Base-by-base conservation (phyloP, 1,139 yeast species). In the Kazachstania sp. region DNA sequence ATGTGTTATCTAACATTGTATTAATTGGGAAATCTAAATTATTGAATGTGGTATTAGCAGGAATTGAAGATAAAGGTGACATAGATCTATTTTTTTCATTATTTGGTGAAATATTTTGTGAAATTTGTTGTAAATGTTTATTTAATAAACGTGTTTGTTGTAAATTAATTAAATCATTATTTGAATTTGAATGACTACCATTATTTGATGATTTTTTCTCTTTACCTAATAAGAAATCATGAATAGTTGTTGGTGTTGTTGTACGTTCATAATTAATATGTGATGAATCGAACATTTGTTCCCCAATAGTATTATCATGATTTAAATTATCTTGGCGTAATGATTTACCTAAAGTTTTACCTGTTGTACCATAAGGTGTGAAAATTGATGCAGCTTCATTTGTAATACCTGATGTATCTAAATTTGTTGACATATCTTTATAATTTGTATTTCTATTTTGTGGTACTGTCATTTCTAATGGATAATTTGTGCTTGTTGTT, bases 221-320 rank as follows among this genome's bases (percentile, higher is more conserved):
- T 15, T 32, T 32, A 7, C 36, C 36, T n/a, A 32, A 26, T 15
- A 45, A 28, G 28, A 47, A 47, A 20, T 47, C 50, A 20, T 47
- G 41, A 18, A 47, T 28, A 3, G 48, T 47, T 2, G 48, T 44
- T 4, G 51, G 51, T 4, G 49, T 43, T 2, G 39, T 39, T 3
- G 44, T 19, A 3, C 39, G 36, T 36, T 43, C 46, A 18, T 42
- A 36, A 35, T 37, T 41, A 7, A 41, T 16, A 20, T 40, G 28
- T 4, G 43, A 31, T 7, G 47, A 30, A 20, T 40, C 35, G 9
- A 45, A 38, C 28, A 41, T 19, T 31, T 41, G 19, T 6, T 34
- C 36, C 5, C 37, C 35, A 6, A 30, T 16, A 2, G 16, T 39
- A 15, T 38, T 12, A 30, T 12, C 34, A 12, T 36, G 13, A n/a